phyloP scores from a whole-genome alignment of 1,284 basidiomycete species.

The Xerocomus minutiporus region DNA sequence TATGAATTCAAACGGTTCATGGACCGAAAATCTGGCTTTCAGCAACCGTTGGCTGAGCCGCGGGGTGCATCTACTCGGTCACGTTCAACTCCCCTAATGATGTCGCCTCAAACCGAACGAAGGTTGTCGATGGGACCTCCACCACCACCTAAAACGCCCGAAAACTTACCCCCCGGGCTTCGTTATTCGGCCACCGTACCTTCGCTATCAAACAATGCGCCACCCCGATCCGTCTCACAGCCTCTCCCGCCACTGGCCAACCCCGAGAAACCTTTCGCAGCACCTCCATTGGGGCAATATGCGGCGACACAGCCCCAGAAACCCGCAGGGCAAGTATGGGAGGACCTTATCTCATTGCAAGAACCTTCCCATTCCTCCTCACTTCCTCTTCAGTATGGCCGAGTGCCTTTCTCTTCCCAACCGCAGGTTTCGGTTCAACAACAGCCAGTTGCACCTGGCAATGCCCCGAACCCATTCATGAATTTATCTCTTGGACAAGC shows the following conservation, averaged over 20 bases:
- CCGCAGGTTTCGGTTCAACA: conserved; percentile 12
- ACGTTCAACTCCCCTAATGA: conserved; percentile 10
- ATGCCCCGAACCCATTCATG: conserved; percentile 20
- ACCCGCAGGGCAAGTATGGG: conserved; percentile 40
- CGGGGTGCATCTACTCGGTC: conserved; percentile 34
- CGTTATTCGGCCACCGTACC: conserved; percentile 9
- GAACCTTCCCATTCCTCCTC: conserved; percentile 43
- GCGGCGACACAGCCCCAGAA: conserved; percentile 13
- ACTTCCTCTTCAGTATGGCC: conserved; percentile 49
- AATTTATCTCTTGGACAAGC: conserved; percentile 12
- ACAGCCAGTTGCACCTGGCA: conserved; percentile 2
- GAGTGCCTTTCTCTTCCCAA: conserved; percentile 12
- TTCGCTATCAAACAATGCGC: conserved; percentile 1
- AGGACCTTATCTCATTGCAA: conserved; percentile 50
- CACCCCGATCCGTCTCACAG: conserved; percentile 31
- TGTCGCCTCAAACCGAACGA: conserved; percentile 7
- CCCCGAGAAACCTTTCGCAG: conserved; percentile 14
- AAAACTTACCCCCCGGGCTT: conserved; percentile 23
- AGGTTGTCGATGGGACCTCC: conserved; percentile 24
- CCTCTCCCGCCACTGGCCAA: conserved; percentile 21
- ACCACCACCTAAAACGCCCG: conserved; percentile 28
- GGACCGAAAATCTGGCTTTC: conserved; percentile 28
- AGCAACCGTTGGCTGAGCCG: conserved; percentile 43
- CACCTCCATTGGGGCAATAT: conserved; percentile 11
- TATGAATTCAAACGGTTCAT: conserved; percentile 70